Conservation (phyloP, 1,284 basidiomycete genomes). For the Malassezia sp. region DNA sequence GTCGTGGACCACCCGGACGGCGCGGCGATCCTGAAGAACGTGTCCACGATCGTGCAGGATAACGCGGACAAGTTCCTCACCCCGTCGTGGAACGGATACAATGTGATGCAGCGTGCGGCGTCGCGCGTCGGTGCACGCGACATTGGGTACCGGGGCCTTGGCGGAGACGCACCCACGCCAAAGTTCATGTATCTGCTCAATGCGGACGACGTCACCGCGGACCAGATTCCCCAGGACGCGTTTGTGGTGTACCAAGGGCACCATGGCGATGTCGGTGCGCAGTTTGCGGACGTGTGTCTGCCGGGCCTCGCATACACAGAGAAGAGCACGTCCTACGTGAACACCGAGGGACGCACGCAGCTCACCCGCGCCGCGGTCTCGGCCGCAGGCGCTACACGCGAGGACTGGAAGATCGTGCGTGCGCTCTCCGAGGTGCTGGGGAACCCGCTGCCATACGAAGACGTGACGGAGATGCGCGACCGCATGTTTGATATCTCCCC, state of each 20-base stretch:
- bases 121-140: constrained; percentile 94
- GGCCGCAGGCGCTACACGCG: constrained; percentile 84
- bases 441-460: constrained; percentile 75
- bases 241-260: constrained; percentile 99
- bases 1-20: constrained; percentile 79
- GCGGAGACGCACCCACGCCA: constrained; percentile 62
- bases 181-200: constrained; percentile 97
- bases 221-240: constrained; percentile 79
- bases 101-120: constrained; percentile 74
- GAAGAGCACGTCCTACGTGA: constrained; percentile 87
- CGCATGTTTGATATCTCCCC: constrained; percentile 97
- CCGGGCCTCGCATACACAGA: constrained; percentile 93
- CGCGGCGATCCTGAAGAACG: constrained; percentile 62
- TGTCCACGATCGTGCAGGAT: constrained; percentile 68
- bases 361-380: constrained; percentile 81
- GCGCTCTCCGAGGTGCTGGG: constrained; percentile 84
- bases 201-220: constrained; percentile 83
- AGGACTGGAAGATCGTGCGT: constrained; percentile 98
- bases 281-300: constrained; percentile 87
- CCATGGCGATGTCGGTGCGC: constrained; percentile 92
- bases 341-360: constrained; percentile 90
- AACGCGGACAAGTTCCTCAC: constrained; percentile 58
- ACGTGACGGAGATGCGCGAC: constrained; percentile 72
- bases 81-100: constrained; percentile 91
- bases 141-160: constrained; percentile 76